phyloP scores from a whole-genome alignment of 2,329 filamentous ascomycete genomes.

The Colletotrichum tropicale region DNA sequence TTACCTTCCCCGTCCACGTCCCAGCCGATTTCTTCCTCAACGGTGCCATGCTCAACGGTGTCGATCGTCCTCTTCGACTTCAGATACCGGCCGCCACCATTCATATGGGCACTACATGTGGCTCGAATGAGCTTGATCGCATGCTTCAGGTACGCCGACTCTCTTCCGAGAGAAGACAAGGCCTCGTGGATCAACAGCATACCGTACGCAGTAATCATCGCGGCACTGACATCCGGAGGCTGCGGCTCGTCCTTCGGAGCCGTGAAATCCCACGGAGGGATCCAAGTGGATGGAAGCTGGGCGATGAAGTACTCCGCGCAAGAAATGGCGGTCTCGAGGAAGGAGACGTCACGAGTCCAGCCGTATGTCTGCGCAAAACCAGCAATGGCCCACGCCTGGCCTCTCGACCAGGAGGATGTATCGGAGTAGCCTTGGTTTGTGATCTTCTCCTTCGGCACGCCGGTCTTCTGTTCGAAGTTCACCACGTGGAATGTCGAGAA shows the following conservation, averaged over 20 bases:
- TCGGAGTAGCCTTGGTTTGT: conserved; percentile 52
- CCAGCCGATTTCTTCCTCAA: conserved; percentile 9
- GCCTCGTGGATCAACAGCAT: conserved; percentile 38
- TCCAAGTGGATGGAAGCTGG: conserved; percentile 37
- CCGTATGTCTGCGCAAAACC: conserved; percentile 50
- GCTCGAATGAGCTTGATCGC: conserved; percentile 29
- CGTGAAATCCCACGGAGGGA: conserved; percentile 56
- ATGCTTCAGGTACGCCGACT: conserved; percentile 29
- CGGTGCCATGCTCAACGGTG: conserved; percentile 26
- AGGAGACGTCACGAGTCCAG: conserved; percentile 47
- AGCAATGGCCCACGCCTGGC: conserved; percentile 53
- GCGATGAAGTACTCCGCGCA: conserved; percentile 51
- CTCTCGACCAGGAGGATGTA: conserved; percentile 49
- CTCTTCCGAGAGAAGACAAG: conserved; percentile 19
- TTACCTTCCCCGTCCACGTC: conserved; percentile 27
- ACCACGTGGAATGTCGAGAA: conserved; percentile 46
- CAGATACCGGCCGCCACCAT: conserved; percentile 22
- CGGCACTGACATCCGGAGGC: conserved; percentile 41
- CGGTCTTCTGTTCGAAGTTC: conserved; percentile 47
- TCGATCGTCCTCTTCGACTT: conserved; percentile 9
- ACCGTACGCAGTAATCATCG: conserved; percentile 40
- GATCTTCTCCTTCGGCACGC: conserved; percentile 40
- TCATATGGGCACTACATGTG: conserved; percentile 27
- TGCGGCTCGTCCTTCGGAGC: conserved; percentile 30
- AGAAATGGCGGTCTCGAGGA: conserved; percentile 43